Conservation (phyloP, 345 rosid species). For the Diplotaxis tenuifolia region DNA sequence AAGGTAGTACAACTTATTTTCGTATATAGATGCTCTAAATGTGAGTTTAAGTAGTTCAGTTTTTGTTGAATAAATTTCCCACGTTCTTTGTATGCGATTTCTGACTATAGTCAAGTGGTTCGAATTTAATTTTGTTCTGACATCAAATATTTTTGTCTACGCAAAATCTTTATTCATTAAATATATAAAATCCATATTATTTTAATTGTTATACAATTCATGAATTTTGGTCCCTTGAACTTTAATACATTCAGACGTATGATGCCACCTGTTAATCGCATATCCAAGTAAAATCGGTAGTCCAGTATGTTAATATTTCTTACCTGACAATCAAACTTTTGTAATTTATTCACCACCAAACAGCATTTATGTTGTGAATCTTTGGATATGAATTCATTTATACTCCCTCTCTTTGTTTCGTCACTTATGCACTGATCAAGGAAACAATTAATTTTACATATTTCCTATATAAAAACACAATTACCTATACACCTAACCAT, state of each 20-base stretch:
- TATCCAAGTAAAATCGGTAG: not conserved
- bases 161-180: not conserved
- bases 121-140: not conserved
- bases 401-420: too few relatives aligned
- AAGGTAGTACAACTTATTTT: not conserved
- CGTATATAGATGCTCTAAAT: not conserved
- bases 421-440: too few relatives aligned
- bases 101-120: not conserved
- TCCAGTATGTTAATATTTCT: not conserved
- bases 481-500: too few relatives aligned
- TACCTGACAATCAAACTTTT: not conserved
- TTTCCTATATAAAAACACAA: too few relatives aligned
- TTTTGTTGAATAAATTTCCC: too few relatives aligned
- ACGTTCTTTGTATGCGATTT: too few relatives aligned
- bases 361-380: not conserved
- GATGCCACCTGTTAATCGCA: not conserved
- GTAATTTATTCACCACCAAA: conserved; percentile 4
- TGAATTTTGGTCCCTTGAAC: not conserved
- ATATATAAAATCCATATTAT: not conserved
- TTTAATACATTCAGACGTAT: not conserved
- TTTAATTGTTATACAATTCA: not conserved
- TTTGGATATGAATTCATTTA: not conserved
- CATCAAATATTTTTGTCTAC: not conserved
- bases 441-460: too few relatives aligned
- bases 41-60: not conserved